Base-by-base conservation (phyloP, 371 early-diverging fungal genomes). In the Mucor circinelloides region DNA sequence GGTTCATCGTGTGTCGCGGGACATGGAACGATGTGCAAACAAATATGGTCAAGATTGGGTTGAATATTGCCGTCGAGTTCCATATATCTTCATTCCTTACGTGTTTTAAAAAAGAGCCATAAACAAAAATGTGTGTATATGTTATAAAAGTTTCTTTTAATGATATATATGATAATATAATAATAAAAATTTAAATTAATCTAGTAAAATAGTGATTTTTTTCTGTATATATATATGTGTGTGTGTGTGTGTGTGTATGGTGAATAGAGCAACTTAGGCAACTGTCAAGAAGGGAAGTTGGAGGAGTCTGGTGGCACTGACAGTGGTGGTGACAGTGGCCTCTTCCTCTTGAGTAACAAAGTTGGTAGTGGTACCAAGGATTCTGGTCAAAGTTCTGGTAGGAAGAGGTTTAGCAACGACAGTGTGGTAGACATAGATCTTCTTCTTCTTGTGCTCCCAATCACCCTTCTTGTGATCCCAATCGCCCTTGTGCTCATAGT, bases 21-120 rank as follows among this genome's bases (percentile, higher is more conserved):
- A 95, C 74, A 93, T 94, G 76, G 84, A 89, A 54, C 84, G 89
- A 63, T 95, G 95, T 74, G 82, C 86, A 27, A 80, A 77, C 58
- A 95, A 95, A 84, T 95, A 95, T 73, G 93, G 93, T 34, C 82
- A 86, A 58, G 94, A 93, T 73, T 95, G 95, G 95, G 90, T 93
- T 21, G 78, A 83, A 68, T 95, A 95, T 77, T 89, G 90, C 68
- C 72, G 80, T 36, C 71, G 81, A n/a, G 95, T 95, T 12, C 89
- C 89, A 6, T 94, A 90, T 73, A 87, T 88, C 60, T 89, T 95
- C 67, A 73, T 95, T 59, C 95, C 95, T 46, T 87, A 85, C 48
- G 74, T 90, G 44, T 87, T 74, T 65, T 87, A 79, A 77, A 46
- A 30, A 13, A 55, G 27, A 57, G 34, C 23, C 27, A 42, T 27